These are phyloP conservation scores for Pyrus communis DNA, from an alignment of 306 rosid genomes.

Conservation along the genomic window DNA sequence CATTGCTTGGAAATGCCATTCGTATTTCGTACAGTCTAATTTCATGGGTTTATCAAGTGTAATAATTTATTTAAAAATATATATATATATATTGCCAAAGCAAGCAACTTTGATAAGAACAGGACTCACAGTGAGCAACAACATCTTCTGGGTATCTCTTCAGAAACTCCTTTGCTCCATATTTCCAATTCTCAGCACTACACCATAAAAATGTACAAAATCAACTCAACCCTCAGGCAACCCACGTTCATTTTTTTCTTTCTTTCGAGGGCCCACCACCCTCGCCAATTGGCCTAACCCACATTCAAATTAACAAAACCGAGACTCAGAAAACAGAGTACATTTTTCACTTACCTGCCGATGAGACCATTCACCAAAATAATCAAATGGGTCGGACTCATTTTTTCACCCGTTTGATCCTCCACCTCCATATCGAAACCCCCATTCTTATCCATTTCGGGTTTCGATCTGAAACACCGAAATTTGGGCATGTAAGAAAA, in stretches of 20 bases:
- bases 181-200: slow-evolving; percentile 82
- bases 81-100: background rate
- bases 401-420: slow-evolving; percentile 23
- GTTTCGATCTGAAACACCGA: slow-evolving; percentile 45
- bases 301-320: background rate
- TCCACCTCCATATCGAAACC: slow-evolving; percentile 51
- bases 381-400: slow-evolving; percentile 55
- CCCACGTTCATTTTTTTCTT: background rate
- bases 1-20: slow-evolving; percentile 1
- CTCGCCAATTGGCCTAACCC: background rate
- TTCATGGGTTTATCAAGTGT: background rate
- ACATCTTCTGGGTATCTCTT: slow-evolving; percentile 52
- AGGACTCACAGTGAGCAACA: slow-evolving; percentile 70
- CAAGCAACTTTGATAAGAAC: background rate
- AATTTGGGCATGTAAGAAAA: slow-evolving; percentile 28
- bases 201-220: background rate
- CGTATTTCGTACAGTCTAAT: background rate
- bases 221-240: background rate
- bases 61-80: background rate
- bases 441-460: slow-evolving; percentile 32
- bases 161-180: slow-evolving; percentile 60
- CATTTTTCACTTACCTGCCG: slow-evolving; percentile 47
- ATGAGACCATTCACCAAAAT: slow-evolving; percentile 75
- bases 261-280: background rate
- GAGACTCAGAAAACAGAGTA: background rate